These are phyloP conservation scores for Domatiomyces globalis DNA, from an alignment of 2,329 filamentous ascomycete species.

Conservation along the genomic window DNA sequence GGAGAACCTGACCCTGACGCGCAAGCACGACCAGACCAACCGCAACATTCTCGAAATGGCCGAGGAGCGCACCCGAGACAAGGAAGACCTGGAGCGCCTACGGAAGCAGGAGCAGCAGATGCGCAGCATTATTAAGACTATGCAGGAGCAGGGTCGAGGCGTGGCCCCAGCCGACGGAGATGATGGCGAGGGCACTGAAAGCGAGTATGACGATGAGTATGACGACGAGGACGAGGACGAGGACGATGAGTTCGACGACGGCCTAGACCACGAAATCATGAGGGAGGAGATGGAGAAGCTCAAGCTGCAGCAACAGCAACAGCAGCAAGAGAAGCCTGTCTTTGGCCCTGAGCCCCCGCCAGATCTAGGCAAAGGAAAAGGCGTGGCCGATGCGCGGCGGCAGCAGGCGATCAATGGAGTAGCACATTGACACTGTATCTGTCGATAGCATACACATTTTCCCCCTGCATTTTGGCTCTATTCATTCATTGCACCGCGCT, in stretches of 20 bases:
- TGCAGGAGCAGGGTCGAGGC: constrained; percentile 87
- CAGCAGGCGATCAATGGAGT: neutral
- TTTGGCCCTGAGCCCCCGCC: constrained; percentile 39
- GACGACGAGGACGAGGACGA: constrained; percentile 42
- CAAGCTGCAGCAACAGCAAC: constrained; percentile 3
- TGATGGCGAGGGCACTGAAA: constrained; percentile 35
- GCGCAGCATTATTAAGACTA: constrained; percentile 84
- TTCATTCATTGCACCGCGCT: neutral
- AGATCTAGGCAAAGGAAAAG: constrained; percentile 16
- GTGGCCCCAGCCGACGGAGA: constrained; percentile 40
- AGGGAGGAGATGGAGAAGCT: constrained; percentile 19
- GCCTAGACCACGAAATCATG: constrained; percentile 39
- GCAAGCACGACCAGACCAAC: constrained; percentile 86
- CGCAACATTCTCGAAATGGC: constrained; percentile 96
- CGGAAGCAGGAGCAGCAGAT: constrained; percentile 80
- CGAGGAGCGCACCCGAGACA: constrained; percentile 67
- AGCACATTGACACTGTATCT: neutral
- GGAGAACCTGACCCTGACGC: constrained; percentile 79
- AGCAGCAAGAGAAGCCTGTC: constrained; percentile 24
- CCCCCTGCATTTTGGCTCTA: neutral
- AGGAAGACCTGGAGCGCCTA: constrained; percentile 63
- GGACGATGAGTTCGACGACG: constrained; percentile 42
- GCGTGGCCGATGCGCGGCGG: neutral
- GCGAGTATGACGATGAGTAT: constrained; percentile 41
- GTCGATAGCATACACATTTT: neutral